Base-by-base conservation (phyloP, 148 eudicot genomes). In the Fagopyrum esculentum region DNA sequence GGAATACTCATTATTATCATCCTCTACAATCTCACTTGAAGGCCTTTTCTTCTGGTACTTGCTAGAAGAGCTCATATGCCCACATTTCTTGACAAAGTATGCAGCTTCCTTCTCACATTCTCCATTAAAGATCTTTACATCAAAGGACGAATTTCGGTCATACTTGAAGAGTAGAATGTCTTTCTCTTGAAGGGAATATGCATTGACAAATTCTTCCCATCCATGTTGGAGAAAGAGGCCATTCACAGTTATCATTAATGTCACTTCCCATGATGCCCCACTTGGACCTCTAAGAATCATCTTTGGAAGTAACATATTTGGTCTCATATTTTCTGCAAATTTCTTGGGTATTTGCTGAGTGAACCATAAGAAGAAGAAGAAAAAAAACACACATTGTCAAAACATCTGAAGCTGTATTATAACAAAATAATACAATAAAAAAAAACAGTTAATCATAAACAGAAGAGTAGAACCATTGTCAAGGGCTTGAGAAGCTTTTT, bases 91-190 rank as follows among this genome's bases (percentile, higher is more conserved):
- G 54, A 80, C 83, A 80, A 80, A 80, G 63, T 73, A 80, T 13
- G 83, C 77, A 7, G 71, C 59, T 45, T 57, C 83, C 19, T 69
- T 69, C 69, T 80, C 82, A 69, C 82, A 80, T 54, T 66, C 73
- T 46, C 73, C 74, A 13, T 73, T 43, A 10, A 80, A 73, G 15
- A 77, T 64, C 82, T 75, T 45, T 45, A 80, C 74, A 46, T 77
- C 73, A 15, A 80, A 80, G 70, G 69, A 73, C 9, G 77, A 80
- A n/a, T 55, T 66, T 13, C 79, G 79, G 9, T 45, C 48, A 78
- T 80, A 80, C 77, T 77, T 77, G 73, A 80, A 80, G 57, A 80
- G 13, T 9, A 80, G 79, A 13, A 77, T 45, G 61, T 77, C 82
- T 7, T 80, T 80, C 43, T 80, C 82, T 59, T 77, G 74, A 2